A percentile compares a stretch with the other conserved stretches of the same genome.
phyloP scores from a whole-genome alignment of 148 eudicot species.

The Rhododendron molle region DNA sequence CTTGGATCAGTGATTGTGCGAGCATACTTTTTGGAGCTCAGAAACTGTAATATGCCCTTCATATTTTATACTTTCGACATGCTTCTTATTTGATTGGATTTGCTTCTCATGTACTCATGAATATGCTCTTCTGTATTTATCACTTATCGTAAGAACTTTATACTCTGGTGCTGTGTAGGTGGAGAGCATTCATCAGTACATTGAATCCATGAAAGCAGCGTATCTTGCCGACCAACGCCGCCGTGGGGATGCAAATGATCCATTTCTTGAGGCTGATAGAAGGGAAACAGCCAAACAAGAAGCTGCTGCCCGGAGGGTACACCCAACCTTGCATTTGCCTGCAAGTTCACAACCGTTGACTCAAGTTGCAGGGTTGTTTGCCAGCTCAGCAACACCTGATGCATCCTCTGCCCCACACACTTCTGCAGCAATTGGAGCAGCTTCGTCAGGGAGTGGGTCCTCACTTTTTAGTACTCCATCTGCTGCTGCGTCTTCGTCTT shows the following conservation, averaged over 20 bases:
- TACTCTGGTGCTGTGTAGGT: conserved; percentile 39
- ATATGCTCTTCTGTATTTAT: background rate
- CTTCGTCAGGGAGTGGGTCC: conserved; percentile 48
- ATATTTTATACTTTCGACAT: background rate
- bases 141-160: background rate
- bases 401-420: conserved; percentile 43
- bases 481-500: conserved; percentile 45
- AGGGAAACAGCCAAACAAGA: conserved; percentile 87
- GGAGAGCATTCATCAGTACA: conserved; percentile 96
- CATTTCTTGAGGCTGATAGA: conserved; percentile 94
- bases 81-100: background rate
- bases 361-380: conserved; percentile 63
- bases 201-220: conserved; percentile 94
- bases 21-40: background rate
- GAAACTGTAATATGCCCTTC: background rate
- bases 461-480: conserved; percentile 52
- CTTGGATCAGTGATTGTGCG: background rate
- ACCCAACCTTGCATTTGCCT: conserved; percentile 82
- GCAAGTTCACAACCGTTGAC: conserved; percentile 67
- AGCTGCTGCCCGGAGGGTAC: conserved; percentile 90
- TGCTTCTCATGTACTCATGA: conserved; percentile 7
- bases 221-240: conserved; percentile 88
- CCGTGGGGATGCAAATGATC: conserved; percentile 75
- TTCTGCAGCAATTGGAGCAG: conserved; percentile 36
- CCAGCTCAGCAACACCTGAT: conserved; percentile 54